Conservation (phyloP, 2,329 filamentous ascomycete species). For the Hirsutella minnesotensis region DNA sequence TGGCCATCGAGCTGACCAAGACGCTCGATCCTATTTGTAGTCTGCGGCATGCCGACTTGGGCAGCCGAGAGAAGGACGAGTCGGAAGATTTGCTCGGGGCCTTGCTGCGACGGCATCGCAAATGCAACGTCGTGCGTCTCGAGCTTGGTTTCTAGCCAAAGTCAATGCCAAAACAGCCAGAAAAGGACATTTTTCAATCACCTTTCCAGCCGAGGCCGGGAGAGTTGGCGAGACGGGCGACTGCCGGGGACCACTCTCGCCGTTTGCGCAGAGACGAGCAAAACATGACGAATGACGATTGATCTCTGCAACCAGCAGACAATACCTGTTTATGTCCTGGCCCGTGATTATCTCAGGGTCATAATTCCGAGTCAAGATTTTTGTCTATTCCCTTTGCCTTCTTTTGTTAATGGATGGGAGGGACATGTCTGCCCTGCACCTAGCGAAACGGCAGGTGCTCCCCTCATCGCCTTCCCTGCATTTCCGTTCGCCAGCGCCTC, state of each 20-base stretch:
- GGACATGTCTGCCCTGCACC: too few species aligned
- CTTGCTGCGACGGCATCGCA: conserved; percentile 11
- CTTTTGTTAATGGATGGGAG: too few species aligned
- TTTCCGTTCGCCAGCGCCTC: too few species aligned
- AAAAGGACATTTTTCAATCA: not conserved
- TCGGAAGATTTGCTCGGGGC: conserved; percentile 15
- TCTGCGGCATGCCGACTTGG: conserved; percentile 20
- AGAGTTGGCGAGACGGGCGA: conserved; percentile 13
- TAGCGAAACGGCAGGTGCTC: too few species aligned
- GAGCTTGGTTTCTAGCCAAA: conserved; percentile 25
- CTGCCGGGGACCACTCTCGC: conserved; percentile 20
- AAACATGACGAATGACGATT: conserved; percentile 16
- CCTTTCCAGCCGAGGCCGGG: conserved; percentile 14
- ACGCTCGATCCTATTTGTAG: conserved; percentile 24
- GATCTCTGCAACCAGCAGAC: not conserved
- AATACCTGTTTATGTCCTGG: too few species aligned
- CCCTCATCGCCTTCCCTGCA: too few species aligned
- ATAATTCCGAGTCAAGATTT: too few species aligned
- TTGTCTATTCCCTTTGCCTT: too few species aligned
- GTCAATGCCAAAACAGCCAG: conserved; percentile 5
- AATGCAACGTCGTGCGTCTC: conserved; percentile 34
- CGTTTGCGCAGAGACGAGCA: conserved; percentile 26
- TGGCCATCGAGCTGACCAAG: conserved; percentile 28
- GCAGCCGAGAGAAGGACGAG: conserved; percentile 27
- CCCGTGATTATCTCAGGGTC: too few species aligned